Base-by-base conservation (phyloP, 305 asterid species). In the Caryopteris hybrid region DNA sequence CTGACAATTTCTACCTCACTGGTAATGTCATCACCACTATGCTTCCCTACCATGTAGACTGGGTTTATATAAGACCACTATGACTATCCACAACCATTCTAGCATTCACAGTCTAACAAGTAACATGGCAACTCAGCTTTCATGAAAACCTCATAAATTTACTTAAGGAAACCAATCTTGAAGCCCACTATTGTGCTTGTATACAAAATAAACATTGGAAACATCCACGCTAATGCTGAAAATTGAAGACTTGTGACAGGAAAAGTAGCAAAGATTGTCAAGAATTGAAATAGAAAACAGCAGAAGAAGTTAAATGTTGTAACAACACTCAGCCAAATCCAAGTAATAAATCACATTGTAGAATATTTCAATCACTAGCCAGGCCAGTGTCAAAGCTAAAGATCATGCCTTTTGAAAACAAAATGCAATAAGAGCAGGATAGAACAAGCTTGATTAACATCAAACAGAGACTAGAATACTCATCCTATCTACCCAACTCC, bases 401-500 rank as follows among this genome's bases (percentile, higher is more conserved):
- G 23, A 59, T 34, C 11, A 52, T 29, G 62, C 48, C 18, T 14
- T 14, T 22, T 47, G 39, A 14, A 10, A 60, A 39, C 52, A 22
- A 25, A 42, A n/a, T 17, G 6, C 0, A 52, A 20, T 41, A 45
- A 29, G 34, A 17, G 5, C 34, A 8, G 14, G 56, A 14, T 22
- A 38, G 5, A 22, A 29, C 2, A 29, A 29, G 34, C 34, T 29
- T 29, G 34, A 0, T 52, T 41, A 2, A 66, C 51, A 52, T 8
- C 33, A 53, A 55, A 17, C 64, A 39, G 42, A 54, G 27, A 53
- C 72, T 58, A 66, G 55, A 66, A 39, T 23, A 53, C 39, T 66
- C 62, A 36, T 34, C 21, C 22, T 16, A 23, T 18, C 39, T 54
- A 61, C 21, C 34, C 66, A n/a, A n/a, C n/a, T n/a, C n/a, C n/a